Evolutionary conservation across 352 stramenopile species (phyloP), one percentile per base, ranked within the genome.

Genomic region (Blastocystis sp.): DNA sequence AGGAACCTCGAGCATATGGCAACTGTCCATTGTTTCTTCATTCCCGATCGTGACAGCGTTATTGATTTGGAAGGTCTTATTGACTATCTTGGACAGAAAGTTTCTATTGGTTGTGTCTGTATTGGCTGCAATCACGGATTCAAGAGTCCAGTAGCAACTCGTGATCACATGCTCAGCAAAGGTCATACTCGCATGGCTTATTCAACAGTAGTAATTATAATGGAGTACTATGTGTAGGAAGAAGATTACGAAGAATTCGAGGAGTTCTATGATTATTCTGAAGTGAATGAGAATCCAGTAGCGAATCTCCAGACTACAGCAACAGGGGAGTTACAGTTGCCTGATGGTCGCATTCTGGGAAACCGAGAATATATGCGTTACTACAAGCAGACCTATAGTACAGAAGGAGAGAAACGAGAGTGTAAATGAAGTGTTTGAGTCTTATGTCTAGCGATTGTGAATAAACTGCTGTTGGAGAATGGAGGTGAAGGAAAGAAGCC

Each of bases 91-190:
- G 92, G 93, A 7, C 94, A 97, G 90, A 98, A 97, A 81, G 95
- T 96, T 80, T 97, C 94, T 79, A 88, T 97, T 68, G 96, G 95
- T 90, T 98, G 95, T 90, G 96, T 96, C 75, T 93, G 93, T 57
- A 94, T 95, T 87, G 93, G 94, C 73, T 87, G 89, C 22, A 96
- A 96, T 91, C 78, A 79, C 30, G 89, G 90, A 19, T 98, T 98
- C 91, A 92, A 91, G 15, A 93, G 92, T 68, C 93, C 94, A 89
- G 92, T 95, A 70, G 92, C 96, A 81, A 92, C 94, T 62, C 94
- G 97, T 87, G 95, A 96, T 91, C 95, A 97, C 92, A 97, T 97
- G 95, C 93, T 92, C 15, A 94, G 93, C 68, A 92, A 95, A 37
- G 95, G 92, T 54, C 95, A 97, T 90, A 97, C 94, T 89, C 96